These are phyloP conservation scores for Panicum virgatum DNA, from an alignment of 202 grass and related monocot species.

Conservation along the genomic window DNA sequence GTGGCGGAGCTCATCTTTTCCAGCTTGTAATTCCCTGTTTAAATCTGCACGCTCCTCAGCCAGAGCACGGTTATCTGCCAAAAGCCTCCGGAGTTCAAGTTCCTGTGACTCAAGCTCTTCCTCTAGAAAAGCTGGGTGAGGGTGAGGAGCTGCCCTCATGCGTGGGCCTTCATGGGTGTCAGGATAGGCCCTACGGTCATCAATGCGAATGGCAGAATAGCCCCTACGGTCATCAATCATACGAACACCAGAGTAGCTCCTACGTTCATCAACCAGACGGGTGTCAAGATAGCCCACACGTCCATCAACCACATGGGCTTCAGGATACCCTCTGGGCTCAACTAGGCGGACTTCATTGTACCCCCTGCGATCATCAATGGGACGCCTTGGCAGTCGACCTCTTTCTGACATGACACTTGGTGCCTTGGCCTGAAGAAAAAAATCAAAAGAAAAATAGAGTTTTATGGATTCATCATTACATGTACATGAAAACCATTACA, in stretches of 20 bases:
- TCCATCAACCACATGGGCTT: constrained; percentile 15
- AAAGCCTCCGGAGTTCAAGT: constrained; percentile 56
- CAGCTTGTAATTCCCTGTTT: constrained; percentile 49
- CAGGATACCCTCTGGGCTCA: constrained; percentile 35
- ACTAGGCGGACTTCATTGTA: constrained; percentile 16
- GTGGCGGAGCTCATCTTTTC: constrained; percentile 62
- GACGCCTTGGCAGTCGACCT: constrained; percentile 41
- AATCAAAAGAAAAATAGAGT: constrained; percentile 18
- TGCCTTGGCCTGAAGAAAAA: not conserved
- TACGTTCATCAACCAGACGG: constrained; percentile 22
- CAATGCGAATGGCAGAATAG: constrained; percentile 11
- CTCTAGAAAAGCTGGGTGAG: constrained; percentile 51
- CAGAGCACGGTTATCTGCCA: constrained; percentile 56
- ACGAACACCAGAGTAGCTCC: constrained; percentile 20
- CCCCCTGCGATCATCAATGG: constrained; percentile 34
- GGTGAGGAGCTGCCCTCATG: constrained; percentile 39
- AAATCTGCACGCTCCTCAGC: constrained; percentile 55
- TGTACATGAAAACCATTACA: not conserved
- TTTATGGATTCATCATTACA: constrained; percentile 1
- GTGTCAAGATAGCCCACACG: not conserved
- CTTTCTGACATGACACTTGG: constrained; percentile 59
- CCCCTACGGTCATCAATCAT: constrained; percentile 10
- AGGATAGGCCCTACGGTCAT: constrained; percentile 50
- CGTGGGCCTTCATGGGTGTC: constrained; percentile 36
- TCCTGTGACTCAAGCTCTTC: constrained; percentile 62